Conservation (phyloP, 176 grass and related monocot genomes). For the Phoenix roebelenii region DNA sequence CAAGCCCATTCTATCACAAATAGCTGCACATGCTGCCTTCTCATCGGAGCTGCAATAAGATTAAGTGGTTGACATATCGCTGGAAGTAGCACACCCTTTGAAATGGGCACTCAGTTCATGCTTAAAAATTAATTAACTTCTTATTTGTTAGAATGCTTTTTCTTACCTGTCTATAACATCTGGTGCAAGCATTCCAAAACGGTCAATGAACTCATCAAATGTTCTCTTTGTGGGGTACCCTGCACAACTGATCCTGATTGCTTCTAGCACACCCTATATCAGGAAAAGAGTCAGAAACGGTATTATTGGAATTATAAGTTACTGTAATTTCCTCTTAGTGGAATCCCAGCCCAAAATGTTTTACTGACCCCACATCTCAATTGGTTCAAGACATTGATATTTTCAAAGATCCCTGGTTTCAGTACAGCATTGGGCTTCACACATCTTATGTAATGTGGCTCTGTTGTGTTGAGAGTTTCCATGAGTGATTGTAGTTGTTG, state of each 20-base stretch:
- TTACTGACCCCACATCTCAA: conserved; percentile 87
- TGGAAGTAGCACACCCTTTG: too few species aligned
- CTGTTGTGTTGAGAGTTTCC: conserved; percentile 86
- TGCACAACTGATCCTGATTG: conserved; percentile 92
- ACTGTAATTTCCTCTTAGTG: too few species aligned
- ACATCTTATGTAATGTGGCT: conserved; percentile 98
- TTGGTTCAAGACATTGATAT: conserved; percentile 76
- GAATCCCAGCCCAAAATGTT: neutral
- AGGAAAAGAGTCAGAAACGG: conserved; percentile 1
- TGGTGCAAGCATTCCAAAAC: conserved; percentile 77
- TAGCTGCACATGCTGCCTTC: conserved; percentile 57
- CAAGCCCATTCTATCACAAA: conserved; percentile 85
- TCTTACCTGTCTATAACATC: conserved; percentile 70
- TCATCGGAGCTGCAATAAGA: conserved; percentile 60
- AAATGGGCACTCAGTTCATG: too few species aligned
- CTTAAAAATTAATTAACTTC: neutral
- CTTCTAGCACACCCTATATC: conserved; percentile 83
- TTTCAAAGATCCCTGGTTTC: conserved; percentile 90
- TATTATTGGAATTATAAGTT: neutral
- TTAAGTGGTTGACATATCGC: neutral
- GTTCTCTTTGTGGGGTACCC: conserved; percentile 93
- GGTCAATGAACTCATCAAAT: conserved; percentile 89
- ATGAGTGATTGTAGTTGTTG: conserved; percentile 98
- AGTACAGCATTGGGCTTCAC: conserved; percentile 85
- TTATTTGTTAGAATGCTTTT: conserved; percentile 10